These are phyloP conservation scores for Ophiobolus disseminans DNA, from an alignment of 2,329 filamentous ascomycete genomes.

Conservation along the genomic window DNA sequence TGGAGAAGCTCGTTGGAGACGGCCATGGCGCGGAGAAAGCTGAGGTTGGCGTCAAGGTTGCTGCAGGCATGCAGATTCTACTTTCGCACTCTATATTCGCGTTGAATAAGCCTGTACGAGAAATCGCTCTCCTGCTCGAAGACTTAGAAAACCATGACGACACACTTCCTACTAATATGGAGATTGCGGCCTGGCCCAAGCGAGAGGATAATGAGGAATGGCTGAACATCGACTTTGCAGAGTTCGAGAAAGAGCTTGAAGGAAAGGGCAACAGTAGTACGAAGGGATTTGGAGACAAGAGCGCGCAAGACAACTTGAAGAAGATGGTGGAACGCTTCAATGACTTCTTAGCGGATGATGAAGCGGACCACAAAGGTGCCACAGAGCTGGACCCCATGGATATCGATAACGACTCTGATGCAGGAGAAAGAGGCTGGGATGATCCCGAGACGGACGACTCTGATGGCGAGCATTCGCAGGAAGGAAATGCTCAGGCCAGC, in stretches of 20 bases:
- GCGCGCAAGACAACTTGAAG: conserved; percentile 76
- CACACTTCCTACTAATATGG: conserved; percentile 71
- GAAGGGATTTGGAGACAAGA: conserved; percentile 66
- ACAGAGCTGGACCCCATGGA: conserved; percentile 72
- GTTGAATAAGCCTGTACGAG: conserved; percentile 72
- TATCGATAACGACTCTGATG: conserved; percentile 63
- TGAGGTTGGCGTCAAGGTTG: conserved; percentile 86
- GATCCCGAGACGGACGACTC: conserved; percentile 47
- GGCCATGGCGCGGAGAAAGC: conserved; percentile 49
- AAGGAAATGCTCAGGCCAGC: conserved; percentile 51
- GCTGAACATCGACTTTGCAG: conserved; percentile 89
- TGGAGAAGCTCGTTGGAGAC: conserved; percentile 43
- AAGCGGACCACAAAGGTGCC: conserved; percentile 79
- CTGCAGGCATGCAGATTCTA: conserved; percentile 91
- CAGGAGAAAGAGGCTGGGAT: conserved; percentile 53
- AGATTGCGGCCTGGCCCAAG: conserved; percentile 74
- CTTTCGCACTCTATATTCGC: conserved; percentile 70
- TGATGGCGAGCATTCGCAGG: conserved; percentile 52
- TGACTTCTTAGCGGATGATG: conserved; percentile 85
- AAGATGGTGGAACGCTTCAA: conserved; percentile 97
- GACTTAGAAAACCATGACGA: conserved; percentile 78
- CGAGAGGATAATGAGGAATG: conserved; percentile 86
- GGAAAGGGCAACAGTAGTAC: conserved; percentile 48
- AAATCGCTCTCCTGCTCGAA: conserved; percentile 77
- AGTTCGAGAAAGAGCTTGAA: conserved; percentile 82